Percentiles rank a stretch among this genome's conserved stretches.
phyloP scores from a whole-genome alignment of 2,329 filamentous ascomycete species.

The Aspergillus luchuensis region DNA sequence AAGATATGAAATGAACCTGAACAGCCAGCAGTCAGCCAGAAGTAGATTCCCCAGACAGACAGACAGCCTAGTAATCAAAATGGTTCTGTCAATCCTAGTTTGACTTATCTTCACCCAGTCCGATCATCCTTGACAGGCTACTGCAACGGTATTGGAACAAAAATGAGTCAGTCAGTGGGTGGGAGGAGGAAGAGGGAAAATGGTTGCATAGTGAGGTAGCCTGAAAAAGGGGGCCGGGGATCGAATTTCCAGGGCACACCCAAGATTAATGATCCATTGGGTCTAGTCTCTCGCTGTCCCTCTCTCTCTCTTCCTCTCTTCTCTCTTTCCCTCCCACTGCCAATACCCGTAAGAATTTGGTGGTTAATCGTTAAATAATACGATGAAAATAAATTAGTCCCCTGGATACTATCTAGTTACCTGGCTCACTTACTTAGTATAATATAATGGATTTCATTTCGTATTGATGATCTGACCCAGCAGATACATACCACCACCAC shows the following conservation, averaged over 20 bases:
- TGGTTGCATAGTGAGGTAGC: constrained; percentile 1
- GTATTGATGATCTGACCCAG: not conserved
- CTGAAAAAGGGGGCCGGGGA: constrained; percentile 17
- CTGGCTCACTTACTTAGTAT: too few species aligned
- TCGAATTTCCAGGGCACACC: not conserved
- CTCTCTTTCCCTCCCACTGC: too few species aligned
- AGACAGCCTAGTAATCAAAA: not conserved
- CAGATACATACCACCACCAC: not conserved
- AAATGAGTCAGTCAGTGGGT: not conserved
- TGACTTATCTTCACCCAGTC: not conserved
- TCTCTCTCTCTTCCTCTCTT: too few species aligned
- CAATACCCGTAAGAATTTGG: too few species aligned
- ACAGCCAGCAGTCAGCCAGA: not conserved
- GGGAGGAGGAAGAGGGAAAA: not conserved
- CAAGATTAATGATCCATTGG: not conserved
- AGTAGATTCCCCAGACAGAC: too few species aligned
- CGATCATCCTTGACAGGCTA: not conserved
- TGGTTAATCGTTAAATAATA: too few species aligned
- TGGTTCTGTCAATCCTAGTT: not conserved
- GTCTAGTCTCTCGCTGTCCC: not conserved
- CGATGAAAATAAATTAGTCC: not conserved
- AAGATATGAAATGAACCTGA: not conserved
- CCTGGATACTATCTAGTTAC: not conserved
- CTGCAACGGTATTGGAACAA: not conserved
- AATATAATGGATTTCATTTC: too few species aligned